Evolutionary conservation across 768 basidiomycete species (phyloP).

Genomic region (Aureoboletus auriporus): DNA sequence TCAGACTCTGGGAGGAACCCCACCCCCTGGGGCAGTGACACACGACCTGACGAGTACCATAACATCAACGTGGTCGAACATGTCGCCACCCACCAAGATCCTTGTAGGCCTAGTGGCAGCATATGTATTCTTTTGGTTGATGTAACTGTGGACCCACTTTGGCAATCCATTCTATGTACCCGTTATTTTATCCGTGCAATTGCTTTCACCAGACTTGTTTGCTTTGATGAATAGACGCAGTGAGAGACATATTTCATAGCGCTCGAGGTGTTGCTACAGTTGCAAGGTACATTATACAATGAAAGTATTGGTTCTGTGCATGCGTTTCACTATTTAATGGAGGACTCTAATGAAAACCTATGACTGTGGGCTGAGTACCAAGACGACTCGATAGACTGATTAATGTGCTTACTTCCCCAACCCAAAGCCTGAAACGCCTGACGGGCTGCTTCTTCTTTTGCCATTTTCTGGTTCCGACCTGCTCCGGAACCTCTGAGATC

Average conservation of each 20-base stretch:
- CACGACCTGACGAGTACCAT: constrained; percentile 31
- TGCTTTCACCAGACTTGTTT: not conserved
- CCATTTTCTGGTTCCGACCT: constrained; percentile 60
- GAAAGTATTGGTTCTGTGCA: not conserved
- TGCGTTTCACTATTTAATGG: not conserved
- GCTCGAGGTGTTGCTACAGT: not conserved
- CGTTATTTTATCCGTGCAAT: not conserved
- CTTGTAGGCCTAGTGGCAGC: constrained; percentile 57
- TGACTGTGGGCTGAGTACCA: not conserved
- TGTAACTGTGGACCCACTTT: constrained; percentile 13
- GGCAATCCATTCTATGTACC: not conserved
- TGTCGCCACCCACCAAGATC: constrained; percentile 67
- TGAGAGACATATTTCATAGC: too few species aligned
- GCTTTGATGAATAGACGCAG: too few species aligned
- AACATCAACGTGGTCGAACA: constrained; percentile 37
- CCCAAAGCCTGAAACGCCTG: constrained; percentile 51
- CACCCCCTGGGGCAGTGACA: constrained; percentile 34
- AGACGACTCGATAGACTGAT: not conserved
- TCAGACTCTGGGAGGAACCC: constrained; percentile 59
- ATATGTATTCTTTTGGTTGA: constrained; percentile 56
- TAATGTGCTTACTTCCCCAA: constrained; percentile 39
- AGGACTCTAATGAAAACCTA: constrained; percentile 14
- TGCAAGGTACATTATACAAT: not conserved
- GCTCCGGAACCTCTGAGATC: constrained; percentile 45
- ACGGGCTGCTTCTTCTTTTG: constrained; percentile 66